Conservation (phyloP, 352 stramenopile genomes). For the Pythium monospermum region DNA sequence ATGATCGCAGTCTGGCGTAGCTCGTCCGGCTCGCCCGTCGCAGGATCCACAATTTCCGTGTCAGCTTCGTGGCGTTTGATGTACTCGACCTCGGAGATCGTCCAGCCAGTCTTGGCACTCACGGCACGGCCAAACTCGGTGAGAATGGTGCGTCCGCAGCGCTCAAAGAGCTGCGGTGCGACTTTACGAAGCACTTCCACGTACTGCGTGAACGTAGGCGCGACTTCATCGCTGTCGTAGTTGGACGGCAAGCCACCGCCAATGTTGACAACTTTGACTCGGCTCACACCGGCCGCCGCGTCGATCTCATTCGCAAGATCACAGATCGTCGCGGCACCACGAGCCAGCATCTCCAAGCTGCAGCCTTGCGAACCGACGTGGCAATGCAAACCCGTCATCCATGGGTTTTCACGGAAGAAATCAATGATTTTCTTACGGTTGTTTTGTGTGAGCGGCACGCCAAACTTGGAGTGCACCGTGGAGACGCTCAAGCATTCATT, state of each 20-base stretch:
- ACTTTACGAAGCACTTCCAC: conserved; percentile 57
- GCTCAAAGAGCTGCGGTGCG: conserved; percentile 81
- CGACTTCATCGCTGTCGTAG: conserved; percentile 70
- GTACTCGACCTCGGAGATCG: conserved; percentile 88
- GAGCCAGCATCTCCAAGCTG: conserved; percentile 81
- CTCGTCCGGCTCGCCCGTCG: conserved; percentile 16
- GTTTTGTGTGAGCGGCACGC: conserved; percentile 59
- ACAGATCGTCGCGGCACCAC: conserved; percentile 59
- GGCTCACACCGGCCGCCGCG: conserved; percentile 50
- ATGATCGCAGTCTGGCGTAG: conserved; percentile 75
- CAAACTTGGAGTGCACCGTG: conserved; percentile 91
- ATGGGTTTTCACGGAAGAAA: conserved; percentile 80
- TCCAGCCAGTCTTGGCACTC: conserved; percentile 83
- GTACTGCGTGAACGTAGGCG: conserved; percentile 81
- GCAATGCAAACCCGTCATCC: conserved; percentile 85
- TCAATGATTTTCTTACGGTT: conserved; percentile 58
- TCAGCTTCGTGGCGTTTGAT: conserved; percentile 65
- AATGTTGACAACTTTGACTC: conserved; percentile 88
- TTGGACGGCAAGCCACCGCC: conserved; percentile 88
- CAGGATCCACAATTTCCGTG: conserved; percentile 7
- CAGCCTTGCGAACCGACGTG: conserved; percentile 86
- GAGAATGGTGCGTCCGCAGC: conserved; percentile 69
- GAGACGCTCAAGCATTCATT: conserved; percentile 87
- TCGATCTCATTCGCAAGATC: conserved; percentile 86
- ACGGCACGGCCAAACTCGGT: conserved; percentile 90